Percentiles rank a stretch among this genome's conserved stretches.
Conservation (phyloP, 78 protist genomes). For the Fonticula alba region DNA sequence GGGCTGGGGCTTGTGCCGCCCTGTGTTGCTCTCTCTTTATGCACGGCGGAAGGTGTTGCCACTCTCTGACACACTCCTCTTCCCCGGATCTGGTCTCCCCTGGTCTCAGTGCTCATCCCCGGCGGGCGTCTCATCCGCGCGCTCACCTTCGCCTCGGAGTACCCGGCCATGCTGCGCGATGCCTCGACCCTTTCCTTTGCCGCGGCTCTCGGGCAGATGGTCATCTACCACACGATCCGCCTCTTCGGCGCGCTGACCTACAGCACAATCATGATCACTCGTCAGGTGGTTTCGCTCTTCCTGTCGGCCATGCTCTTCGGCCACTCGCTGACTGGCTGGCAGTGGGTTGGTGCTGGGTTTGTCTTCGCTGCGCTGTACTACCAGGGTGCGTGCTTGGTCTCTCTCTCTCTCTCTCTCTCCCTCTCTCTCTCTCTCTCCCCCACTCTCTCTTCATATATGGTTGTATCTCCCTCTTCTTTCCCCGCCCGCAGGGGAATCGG, state of each 20-base stretch:
- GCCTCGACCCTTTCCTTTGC: slow-evolving; percentile 18
- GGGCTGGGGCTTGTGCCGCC: no score
- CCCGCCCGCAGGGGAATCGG: no score
- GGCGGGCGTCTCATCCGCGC: slow-evolving; percentile 21
- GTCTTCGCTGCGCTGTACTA: slow-evolving; percentile 36
- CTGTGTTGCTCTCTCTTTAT: no score
- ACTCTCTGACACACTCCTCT: no score
- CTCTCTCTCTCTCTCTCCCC: no score
- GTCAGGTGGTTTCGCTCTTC: slow-evolving; percentile 28
- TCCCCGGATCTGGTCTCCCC: no score
- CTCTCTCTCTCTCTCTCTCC: no score
- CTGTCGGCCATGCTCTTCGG: slow-evolving; percentile 20
- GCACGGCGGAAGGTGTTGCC: no score
- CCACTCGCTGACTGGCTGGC: slow-evolving; percentile 24
- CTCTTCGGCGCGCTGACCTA: slow-evolving; percentile 40
- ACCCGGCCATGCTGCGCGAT: slow-evolving; percentile 14
- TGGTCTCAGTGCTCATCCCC: slow-evolving; percentile 3
- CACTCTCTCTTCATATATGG: no score
- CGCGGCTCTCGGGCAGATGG: slow-evolving; percentile 28
- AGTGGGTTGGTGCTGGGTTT: slow-evolving; percentile 29
- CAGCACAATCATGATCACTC: slow-evolving; percentile 27
- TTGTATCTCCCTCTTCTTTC: no score
- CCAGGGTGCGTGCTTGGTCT: slow-evolving; percentile 4
- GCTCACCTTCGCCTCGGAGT: slow-evolving; percentile 5
- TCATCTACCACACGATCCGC: slow-evolving; percentile 21